phyloP scores from a whole-genome alignment of 352 stramenopile genomes.

The Poterioochromonas sp. region DNA sequence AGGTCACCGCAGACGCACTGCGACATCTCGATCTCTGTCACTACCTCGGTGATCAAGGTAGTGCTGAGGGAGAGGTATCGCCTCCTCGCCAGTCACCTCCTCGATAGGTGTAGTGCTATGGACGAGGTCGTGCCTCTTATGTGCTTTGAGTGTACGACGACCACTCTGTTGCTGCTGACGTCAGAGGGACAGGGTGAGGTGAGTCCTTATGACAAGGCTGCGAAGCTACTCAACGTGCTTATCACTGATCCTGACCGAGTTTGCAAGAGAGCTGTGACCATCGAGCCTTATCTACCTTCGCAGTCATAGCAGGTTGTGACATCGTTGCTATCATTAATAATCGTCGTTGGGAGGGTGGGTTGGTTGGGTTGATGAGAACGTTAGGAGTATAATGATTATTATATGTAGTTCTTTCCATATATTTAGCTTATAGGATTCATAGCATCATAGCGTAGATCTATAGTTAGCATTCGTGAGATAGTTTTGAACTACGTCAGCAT shows the following conservation, averaged over 20 bases:
- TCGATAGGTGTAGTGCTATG: background rate
- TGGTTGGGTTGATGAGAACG: no score
- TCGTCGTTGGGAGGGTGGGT: background rate
- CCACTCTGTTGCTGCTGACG: background rate
- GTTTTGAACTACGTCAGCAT: no score
- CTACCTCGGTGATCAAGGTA: background rate
- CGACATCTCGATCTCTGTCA: background rate
- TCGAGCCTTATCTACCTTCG: background rate
- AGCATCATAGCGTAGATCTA: no score
- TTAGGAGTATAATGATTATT: no score
- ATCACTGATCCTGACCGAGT: background rate
- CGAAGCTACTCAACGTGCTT: background rate
- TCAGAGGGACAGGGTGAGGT: background rate
- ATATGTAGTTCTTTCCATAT: no score
- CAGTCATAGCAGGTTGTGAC: background rate
- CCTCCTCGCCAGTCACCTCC: background rate
- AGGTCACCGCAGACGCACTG: background rate
- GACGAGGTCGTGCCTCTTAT: background rate
- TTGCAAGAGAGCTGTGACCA: background rate
- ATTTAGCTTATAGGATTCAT: no score
- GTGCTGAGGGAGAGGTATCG: background rate
- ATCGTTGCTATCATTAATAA: background rate
- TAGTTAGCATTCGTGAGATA: no score
- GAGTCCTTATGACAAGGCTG: background rate
- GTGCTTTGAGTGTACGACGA: background rate